Percentiles rank a stretch among this genome's conserved stretches.
phyloP scores from a whole-genome alignment of 495 filamentous ascomycete genomes.

The Neurospora discreta region DNA sequence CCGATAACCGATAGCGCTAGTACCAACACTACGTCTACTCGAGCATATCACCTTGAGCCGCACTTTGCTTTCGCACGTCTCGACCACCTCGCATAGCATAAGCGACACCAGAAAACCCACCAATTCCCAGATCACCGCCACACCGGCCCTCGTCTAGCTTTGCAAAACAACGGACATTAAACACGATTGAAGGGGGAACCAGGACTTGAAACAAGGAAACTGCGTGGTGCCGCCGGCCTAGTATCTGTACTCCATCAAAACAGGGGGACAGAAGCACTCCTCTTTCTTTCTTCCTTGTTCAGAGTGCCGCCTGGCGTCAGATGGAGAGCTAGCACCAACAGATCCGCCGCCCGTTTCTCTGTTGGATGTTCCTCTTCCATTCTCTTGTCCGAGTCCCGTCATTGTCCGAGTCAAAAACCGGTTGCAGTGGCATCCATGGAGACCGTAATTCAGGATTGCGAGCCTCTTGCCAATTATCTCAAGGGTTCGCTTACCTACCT shows the following conservation, averaged over 20 bases:
- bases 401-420: not conserved
- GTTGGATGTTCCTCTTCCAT: not conserved
- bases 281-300: slow-evolving; percentile 1
- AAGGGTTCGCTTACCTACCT: slow-evolving; percentile 53
- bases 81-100: not conserved
- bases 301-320: slow-evolving; percentile 13
- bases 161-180: not conserved
- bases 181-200: not conserved
- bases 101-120: not conserved
- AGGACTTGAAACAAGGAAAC: not conserved
- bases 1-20: slow-evolving; percentile 12
- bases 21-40: not conserved
- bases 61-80: not conserved
- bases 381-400: not conserved
- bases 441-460: slow-evolving; percentile 79
- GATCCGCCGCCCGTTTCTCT: not conserved
- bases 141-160: not conserved
- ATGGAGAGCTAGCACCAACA: slow-evolving; percentile 21
- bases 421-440: slow-evolving; percentile 54
- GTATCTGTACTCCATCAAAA: not conserved
- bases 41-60: not conserved
- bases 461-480: slow-evolving; percentile 85
- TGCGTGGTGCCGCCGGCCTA: slow-evolving; percentile 1
- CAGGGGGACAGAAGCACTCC: not conserved
- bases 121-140: not conserved